Conservation (phyloP, 129 eudicot genomes). For the Logfia minima region DNA sequence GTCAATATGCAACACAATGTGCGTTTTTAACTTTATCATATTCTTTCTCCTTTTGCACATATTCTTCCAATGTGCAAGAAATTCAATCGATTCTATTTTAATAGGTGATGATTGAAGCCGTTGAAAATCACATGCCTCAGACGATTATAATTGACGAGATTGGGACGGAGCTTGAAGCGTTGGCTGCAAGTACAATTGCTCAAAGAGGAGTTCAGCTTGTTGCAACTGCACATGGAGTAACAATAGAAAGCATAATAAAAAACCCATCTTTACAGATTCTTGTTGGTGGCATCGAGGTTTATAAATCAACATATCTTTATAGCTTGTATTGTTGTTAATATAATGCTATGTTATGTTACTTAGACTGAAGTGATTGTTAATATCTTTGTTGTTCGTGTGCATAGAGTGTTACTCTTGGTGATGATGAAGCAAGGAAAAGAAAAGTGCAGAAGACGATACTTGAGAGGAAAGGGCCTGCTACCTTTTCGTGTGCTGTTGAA, state of each 20-base stretch:
- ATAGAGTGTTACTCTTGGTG: slow-evolving; percentile 95
- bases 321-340: background rate
- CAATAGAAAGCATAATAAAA: slow-evolving; percentile 83
- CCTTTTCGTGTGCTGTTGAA: slow-evolving; percentile 96
- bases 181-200: slow-evolving; percentile 98
- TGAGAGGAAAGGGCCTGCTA: slow-evolving; percentile 98
- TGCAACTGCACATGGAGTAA: slow-evolving; percentile 93
- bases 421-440: slow-evolving; percentile 93
- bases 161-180: slow-evolving; percentile 94
- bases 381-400: too few species aligned
- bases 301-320: background rate
- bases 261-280: slow-evolving; percentile 89
- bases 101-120: slow-evolving; percentile 99
- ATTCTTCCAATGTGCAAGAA: background rate
- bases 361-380: background rate
- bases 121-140: slow-evolving; percentile 96
- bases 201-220: slow-evolving; percentile 99
- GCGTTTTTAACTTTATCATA: slow-evolving; percentile 23
- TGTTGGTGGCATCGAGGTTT: slow-evolving; percentile 98
- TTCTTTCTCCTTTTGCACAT: background rate
- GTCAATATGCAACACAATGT: slow-evolving; percentile 98
- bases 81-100: background rate
- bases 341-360: background rate
- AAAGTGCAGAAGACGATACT: slow-evolving; percentile 97
- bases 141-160: slow-evolving; percentile 95